Evolutionary conservation across 768 basidiomycete species (phyloP).

Genomic region (Polyporus arcularius): DNA sequence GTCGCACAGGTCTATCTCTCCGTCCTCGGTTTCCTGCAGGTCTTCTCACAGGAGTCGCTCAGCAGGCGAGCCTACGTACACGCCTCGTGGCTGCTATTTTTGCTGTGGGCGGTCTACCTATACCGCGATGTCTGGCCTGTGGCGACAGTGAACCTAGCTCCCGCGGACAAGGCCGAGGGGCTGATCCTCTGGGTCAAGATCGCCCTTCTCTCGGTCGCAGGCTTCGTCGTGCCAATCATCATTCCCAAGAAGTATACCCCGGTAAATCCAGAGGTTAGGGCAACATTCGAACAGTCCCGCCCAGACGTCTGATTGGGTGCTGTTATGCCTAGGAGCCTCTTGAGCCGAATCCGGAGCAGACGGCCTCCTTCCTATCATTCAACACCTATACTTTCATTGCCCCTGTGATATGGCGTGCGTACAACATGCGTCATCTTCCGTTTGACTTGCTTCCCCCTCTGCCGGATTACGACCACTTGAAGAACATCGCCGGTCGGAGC

Average conservation of each 20-base stretch:
- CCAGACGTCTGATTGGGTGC: not conserved
- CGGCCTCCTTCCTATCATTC: conserved; percentile 42
- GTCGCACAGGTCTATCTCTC: conserved; percentile 35
- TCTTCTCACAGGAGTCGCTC: conserved; percentile 26
- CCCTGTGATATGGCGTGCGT: conserved; percentile 31
- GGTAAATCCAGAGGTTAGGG: conserved; percentile 35
- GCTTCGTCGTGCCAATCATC: conserved; percentile 39
- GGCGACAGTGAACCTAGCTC: conserved; percentile 33
- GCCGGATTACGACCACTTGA: conserved; percentile 32
- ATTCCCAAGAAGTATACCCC: conserved; percentile 43
- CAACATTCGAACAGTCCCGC: not conserved
- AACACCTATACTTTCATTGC: conserved; percentile 45
- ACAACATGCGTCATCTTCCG: conserved; percentile 31
- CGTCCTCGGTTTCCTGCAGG: conserved; percentile 33
- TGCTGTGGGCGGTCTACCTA: conserved; percentile 35
- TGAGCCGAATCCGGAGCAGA: conserved; percentile 45
- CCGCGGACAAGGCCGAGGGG: conserved; percentile 36
- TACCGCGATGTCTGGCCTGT: conserved; percentile 44
- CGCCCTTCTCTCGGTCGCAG: conserved; percentile 34
- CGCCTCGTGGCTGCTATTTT: conserved; percentile 34
- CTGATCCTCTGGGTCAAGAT: conserved; percentile 40
- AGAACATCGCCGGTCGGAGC: conserved; percentile 25
- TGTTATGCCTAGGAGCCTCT: not conserved
- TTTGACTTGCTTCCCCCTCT: conserved; percentile 38
- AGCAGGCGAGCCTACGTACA: conserved; percentile 32